Evolutionary conservation across 257 asterid species (phyloP).

Genomic region (Rubia yunnanensis): DNA sequence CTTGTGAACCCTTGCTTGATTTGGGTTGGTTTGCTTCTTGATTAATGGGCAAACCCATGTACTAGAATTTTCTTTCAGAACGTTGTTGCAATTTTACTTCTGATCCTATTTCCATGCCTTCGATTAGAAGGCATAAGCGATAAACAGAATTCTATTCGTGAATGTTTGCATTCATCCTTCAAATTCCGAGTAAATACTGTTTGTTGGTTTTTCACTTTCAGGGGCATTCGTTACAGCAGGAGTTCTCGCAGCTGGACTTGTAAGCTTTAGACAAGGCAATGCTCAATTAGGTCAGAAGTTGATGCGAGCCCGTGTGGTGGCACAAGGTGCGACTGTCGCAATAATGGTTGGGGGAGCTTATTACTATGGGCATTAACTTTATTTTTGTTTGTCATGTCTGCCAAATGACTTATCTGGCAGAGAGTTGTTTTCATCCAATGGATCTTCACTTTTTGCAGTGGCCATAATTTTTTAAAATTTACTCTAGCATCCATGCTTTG

Average conservation of each 20-base stretch:
- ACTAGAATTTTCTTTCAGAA: neutral
- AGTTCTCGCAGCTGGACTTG: constrained; percentile 81
- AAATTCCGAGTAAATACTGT: neutral
- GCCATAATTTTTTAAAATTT: neutral
- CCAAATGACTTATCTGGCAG: neutral
- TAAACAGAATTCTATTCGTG: neutral
- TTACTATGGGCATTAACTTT: constrained; percentile 63
- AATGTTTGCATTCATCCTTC: neutral
- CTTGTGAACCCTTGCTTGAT: neutral
- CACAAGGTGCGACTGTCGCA: constrained; percentile 93
- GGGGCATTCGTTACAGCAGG: constrained; percentile 95
- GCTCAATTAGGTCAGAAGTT: constrained; percentile 82
- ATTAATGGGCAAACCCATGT: neutral
- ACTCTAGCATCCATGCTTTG: neutral
- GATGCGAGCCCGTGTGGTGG: constrained; percentile 99
- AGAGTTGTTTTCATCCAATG: neutral
- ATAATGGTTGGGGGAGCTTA: constrained; percentile 94
- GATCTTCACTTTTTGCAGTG: neutral
- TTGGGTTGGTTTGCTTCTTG: neutral
- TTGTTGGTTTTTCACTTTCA: constrained; percentile 22
- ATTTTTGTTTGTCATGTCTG: neutral
- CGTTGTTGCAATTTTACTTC: neutral
- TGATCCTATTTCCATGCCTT: neutral
- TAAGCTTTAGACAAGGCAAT: constrained; percentile 81
- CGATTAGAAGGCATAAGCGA: neutral